phyloP scores from a whole-genome alignment of 1,139 yeast genomes.

The Hyphopichia fennica region DNA sequence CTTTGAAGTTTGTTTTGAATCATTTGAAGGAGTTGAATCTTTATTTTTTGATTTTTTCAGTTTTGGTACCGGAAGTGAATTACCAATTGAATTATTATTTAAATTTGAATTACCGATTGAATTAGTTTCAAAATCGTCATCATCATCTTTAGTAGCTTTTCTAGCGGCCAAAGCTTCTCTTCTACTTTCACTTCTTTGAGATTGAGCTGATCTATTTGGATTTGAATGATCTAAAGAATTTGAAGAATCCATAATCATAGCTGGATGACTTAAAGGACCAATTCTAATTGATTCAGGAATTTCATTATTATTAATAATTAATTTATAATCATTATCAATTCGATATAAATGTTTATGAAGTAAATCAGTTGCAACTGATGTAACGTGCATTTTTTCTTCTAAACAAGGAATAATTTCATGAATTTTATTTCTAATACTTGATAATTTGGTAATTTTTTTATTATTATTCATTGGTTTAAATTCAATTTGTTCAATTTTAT shows the following conservation, averaged over 20 bases:
- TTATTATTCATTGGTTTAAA: conserved; percentile 5
- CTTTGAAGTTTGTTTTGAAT: conserved; percentile 7
- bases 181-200: conserved; percentile 76
- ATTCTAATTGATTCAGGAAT: conserved; percentile 61
- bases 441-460: conserved; percentile 18
- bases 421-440: conserved; percentile 45
- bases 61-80: background rate
- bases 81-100: background rate
- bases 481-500: conserved; percentile 1
- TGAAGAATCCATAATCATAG: conserved; percentile 62
- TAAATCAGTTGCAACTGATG: conserved; percentile 84
- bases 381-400: conserved; percentile 97
- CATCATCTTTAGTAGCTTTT: conserved; percentile 53
- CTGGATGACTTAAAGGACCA: conserved; percentile 88
- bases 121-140: conserved; percentile 23
- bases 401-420: conserved; percentile 86
- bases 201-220: conserved; percentile 57
- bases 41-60: background rate
- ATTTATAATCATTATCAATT: conserved; percentile 75
- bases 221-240: conserved; percentile 34
- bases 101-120: background rate
- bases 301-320: conserved; percentile 71
- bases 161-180: conserved; percentile 92
- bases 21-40: conserved; percentile 7
- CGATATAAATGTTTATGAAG: conserved; percentile 68